phyloP scores from a whole-genome alignment of 768 basidiomycete species.

The Kwoniella sp. region DNA sequence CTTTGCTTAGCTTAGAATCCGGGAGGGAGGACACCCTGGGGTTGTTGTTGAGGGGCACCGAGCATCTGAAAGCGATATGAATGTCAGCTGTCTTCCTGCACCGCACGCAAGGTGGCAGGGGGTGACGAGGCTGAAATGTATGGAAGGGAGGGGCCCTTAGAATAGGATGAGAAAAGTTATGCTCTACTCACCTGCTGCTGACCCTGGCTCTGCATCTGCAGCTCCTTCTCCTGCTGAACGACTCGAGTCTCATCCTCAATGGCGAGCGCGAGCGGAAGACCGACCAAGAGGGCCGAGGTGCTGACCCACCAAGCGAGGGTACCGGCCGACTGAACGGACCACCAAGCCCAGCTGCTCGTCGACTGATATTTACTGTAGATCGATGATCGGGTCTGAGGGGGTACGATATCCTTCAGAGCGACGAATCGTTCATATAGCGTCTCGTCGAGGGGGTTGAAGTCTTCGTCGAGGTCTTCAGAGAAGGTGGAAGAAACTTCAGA shows the following conservation, averaged over 20 bases:
- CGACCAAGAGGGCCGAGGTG: constrained; percentile 89
- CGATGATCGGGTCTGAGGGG: constrained; percentile 80
- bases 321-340: constrained; percentile 71
- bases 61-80: constrained; percentile 65
- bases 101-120: no score
- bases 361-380: constrained; percentile 66
- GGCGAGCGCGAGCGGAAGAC: constrained; percentile 85
- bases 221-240: constrained; percentile 89
- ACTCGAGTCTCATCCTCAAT: constrained; percentile 96
- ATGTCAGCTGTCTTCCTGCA: not conserved
- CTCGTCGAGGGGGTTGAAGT: constrained; percentile 66
- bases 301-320: constrained; percentile 93
- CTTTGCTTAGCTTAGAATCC: constrained; percentile 64
- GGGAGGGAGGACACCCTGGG: constrained; percentile 72
- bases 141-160: no score
- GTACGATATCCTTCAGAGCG: constrained; percentile 93
- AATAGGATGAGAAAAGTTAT: no score
- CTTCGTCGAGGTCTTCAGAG: constrained; percentile 65
- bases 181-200: constrained; percentile 72
- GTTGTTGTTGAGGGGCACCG: constrained; percentile 61
- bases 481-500: constrained; percentile 63
- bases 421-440: constrained; percentile 80
- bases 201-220: constrained; percentile 88
- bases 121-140: no score
- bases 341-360: constrained; percentile 68